phyloP scores from a whole-genome alignment of 441 rosid genomes.

The Melianthus villosus region DNA sequence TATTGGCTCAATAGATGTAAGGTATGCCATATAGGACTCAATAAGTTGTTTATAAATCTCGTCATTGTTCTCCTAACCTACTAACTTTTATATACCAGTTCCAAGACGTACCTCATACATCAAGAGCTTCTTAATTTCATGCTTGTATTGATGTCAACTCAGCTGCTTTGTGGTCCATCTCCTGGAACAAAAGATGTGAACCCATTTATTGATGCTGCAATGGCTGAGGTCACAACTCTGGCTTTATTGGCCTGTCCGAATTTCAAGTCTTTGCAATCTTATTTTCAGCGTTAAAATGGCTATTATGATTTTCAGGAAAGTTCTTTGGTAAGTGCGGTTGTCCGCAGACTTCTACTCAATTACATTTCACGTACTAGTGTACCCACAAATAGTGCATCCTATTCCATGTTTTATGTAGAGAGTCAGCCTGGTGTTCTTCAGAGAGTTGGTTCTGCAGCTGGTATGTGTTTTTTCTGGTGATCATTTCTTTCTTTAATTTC shows the following conservation, averaged over 20 bases:
- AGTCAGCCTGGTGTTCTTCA: slow-evolving; percentile 68
- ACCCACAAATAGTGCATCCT: slow-evolving; percentile 27
- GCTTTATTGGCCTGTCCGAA: slow-evolving; percentile 2
- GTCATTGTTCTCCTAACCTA: slow-evolving; percentile 15
- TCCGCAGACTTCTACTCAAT: slow-evolving; percentile 52
- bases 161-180: slow-evolving; percentile 68
- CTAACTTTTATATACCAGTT: slow-evolving; percentile 36
- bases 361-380: slow-evolving; percentile 44
- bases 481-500: slow-evolving; percentile 1
- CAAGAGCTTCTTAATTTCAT: slow-evolving; percentile 86
- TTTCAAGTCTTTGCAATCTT: slow-evolving; percentile 3
- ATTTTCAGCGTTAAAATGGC: slow-evolving; percentile 3
- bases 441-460: slow-evolving; percentile 92
- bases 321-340: slow-evolving; percentile 49
- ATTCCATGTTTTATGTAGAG: slow-evolving; percentile 40
- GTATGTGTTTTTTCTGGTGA: slow-evolving; percentile 21
- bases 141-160: slow-evolving; percentile 81
- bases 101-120: slow-evolving; percentile 55
- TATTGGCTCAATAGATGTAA: slow-evolving; percentile 60
- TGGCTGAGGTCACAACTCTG: slow-evolving; percentile 53
- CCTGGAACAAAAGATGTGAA: slow-evolving; percentile 60
- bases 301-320: slow-evolving; percentile 40
- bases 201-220: slow-evolving; percentile 81
- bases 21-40: slow-evolving; percentile 26
- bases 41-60: slow-evolving; percentile 3